Conservation (phyloP, 2,329 filamentous ascomycete genomes). For the Fusarium sp. region DNA sequence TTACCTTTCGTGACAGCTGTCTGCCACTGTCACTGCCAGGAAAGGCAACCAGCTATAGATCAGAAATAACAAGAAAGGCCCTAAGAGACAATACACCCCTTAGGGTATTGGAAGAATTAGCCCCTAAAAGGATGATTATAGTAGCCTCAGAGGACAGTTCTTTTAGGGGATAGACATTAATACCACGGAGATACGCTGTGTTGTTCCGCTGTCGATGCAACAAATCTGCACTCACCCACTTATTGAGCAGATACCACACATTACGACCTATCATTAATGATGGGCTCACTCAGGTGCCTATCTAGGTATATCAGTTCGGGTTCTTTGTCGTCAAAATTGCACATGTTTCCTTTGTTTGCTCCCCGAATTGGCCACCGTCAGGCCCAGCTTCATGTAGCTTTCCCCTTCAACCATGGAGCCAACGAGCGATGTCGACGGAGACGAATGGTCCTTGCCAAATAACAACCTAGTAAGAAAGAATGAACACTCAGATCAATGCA, state of each 20-base stretch:
- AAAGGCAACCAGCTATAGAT: not conserved
- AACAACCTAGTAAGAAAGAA: not conserved
- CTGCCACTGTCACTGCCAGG: not conserved
- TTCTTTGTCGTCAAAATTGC: not conserved
- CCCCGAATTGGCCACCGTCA: not conserved
- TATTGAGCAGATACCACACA: not conserved
- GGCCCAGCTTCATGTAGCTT: not conserved
- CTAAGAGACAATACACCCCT: rapidly evolving
- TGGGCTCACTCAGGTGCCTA: not conserved
- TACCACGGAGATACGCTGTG: too few species aligned
- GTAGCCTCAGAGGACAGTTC: too few species aligned
- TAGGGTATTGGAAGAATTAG: not conserved
- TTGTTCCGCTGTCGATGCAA: not conserved
- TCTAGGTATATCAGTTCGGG: not conserved
- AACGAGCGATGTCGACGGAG: not conserved
- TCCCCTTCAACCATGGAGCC: not conserved
- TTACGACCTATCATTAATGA: not conserved
- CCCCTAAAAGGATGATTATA: not conserved
- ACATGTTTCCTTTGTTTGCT: not conserved
- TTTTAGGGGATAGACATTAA: too few species aligned
- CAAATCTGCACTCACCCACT: not conserved
- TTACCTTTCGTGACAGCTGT: not conserved
- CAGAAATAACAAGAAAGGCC: not conserved
- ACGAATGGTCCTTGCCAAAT: not conserved
- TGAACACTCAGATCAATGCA: not conserved